phyloP scores from a whole-genome alignment of 805 yeast species.

The Phaffomyces opuntiae region DNA sequence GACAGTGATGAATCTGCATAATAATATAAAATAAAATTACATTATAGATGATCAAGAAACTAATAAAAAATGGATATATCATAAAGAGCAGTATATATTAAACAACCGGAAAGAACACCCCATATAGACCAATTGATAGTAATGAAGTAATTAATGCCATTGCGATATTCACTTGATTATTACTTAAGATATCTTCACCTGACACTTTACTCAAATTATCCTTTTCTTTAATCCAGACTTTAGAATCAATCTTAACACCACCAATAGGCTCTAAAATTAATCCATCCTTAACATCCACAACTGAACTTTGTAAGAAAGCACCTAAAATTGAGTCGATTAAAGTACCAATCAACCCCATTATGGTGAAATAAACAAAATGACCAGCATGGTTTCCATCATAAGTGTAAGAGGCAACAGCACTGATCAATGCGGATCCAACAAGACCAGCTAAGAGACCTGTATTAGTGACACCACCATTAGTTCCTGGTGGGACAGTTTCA shows the following conservation, averaged over 20 bases:
- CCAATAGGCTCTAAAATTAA: conserved; percentile 24
- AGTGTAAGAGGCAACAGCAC: conserved; percentile 23
- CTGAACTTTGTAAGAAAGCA: conserved; percentile 32
- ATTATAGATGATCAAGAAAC: not conserved
- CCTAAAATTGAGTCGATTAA: conserved; percentile 37
- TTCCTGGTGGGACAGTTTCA: conserved; percentile 36
- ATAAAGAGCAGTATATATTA: no score
- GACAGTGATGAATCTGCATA: conserved; percentile 4
- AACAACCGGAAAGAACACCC: not conserved
- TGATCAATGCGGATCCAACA: conserved; percentile 30
- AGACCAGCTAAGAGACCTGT: conserved; percentile 31
- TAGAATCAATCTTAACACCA: conserved; percentile 28
- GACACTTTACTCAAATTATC: conserved; percentile 22
- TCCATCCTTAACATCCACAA: conserved; percentile 25
- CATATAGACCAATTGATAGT: conserved; percentile 23
- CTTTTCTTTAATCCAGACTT: conserved; percentile 12
- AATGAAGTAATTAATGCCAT: conserved; percentile 28
- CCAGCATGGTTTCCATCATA: conserved; percentile 10
- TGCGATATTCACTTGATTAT: conserved; percentile 32
- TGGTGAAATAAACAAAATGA: conserved; percentile 23
- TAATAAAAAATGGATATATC: not conserved
- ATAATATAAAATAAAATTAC: not conserved
- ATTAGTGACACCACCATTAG: conserved; percentile 38
- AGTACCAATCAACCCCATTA: conserved; percentile 31
- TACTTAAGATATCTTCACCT: conserved; percentile 31